Evolutionary conservation across 2,329 filamentous ascomycete genomes (phyloP), one percentile per base, ranked within the genome.

Genomic region (Lojkania enalia): DNA sequence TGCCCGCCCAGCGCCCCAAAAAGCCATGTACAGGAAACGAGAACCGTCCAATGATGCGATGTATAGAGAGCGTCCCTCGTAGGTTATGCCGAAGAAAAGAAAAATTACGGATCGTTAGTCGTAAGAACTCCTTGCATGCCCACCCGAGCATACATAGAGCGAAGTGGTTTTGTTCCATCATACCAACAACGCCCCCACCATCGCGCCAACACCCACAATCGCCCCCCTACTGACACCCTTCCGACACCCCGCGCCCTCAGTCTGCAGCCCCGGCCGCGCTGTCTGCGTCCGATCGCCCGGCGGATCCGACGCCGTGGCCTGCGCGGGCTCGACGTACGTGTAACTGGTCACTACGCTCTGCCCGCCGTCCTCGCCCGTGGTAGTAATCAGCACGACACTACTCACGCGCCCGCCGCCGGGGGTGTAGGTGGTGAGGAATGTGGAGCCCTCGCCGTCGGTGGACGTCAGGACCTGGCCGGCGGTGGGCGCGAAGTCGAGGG

Each of bases 401-500:
- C 61, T 71, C 15, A 77, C 69, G 6, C 50, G 57, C 15, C 68
- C 73, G 35, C 67, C 73, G 35, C 56, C 63, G 3, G 75, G 75
- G 1, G 74, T 76, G 54, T 72, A 76, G 1, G 75, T 78, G 2
- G 75, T 74, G 39, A 74, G 51, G 43, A 77, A 68, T 2, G 72
- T 71, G 27, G 57, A 49, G 18, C 75, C 75, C 5, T 48, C 18
- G 2, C 52, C 58, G 48, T 77, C 63, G 9, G 73, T 77, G 13
- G 63, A 61, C 7, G 75, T 77, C 32, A 75, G 58, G 15, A 74
- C 69, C 35, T 73, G 64, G 36, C 74, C 74, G 1, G 52, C 37
- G 0, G 66, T 68, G 1, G 63, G 63, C 2, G 60, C 59, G 36
- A 60, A 63, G 20, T 57, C 49, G n/a, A 61, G 64, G 2, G 66